A percentile compares a stretch with the other conserved stretches of the same genome.
phyloP scores from a whole-genome alignment of 2,329 filamentous ascomycete species.

The Ilyonectria mors-panacis region DNA sequence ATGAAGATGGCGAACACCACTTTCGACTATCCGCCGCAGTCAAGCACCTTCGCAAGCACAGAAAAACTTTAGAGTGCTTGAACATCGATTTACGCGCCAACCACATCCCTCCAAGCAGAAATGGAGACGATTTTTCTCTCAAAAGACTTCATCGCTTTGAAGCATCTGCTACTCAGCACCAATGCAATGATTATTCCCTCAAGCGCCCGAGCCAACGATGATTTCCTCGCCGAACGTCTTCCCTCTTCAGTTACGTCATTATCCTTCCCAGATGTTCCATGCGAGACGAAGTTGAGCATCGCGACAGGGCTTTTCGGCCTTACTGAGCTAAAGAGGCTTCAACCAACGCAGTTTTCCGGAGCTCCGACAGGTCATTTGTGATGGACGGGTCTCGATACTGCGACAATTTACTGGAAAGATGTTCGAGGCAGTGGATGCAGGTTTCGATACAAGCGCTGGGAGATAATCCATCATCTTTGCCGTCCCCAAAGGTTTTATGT shows the following conservation, averaged over 20 bases:
- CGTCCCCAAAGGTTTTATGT: no score
- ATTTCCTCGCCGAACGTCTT: neutral
- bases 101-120: neutral
- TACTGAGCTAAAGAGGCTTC: neutral
- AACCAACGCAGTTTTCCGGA: neutral
- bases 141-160: neutral
- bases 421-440: neutral
- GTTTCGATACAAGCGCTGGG: neutral
- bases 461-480: no score
- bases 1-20: neutral
- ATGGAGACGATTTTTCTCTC: neutral
- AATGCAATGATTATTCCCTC: neutral
- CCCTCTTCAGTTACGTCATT: neutral
- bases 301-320: neutral
- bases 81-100: conserved; percentile 10
- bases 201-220: neutral
- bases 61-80: neutral
- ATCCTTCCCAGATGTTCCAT: neutral
- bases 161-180: conserved; percentile 11
- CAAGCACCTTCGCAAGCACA: neutral
- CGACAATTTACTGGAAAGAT: neutral
- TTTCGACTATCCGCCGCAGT: conserved; percentile 4
- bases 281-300: neutral
- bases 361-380: neutral
- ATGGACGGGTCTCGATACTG: no score